These are phyloP conservation scores for Fusarium beomiforme DNA, from an alignment of 2,329 filamentous ascomycete genomes.

Conservation along the genomic window DNA sequence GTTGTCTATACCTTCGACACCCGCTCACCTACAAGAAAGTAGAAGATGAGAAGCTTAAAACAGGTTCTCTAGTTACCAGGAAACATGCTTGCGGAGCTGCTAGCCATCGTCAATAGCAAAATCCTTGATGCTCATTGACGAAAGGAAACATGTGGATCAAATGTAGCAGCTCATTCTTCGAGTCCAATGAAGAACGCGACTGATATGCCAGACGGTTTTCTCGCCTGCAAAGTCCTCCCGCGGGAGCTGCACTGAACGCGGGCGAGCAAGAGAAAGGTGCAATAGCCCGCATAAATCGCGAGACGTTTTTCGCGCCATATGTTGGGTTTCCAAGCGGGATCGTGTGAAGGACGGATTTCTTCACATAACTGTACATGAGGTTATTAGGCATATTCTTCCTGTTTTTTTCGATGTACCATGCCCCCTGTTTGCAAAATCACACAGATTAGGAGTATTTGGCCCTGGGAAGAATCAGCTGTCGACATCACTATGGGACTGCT, in stretches of 20 bases:
- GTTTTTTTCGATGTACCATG: background rate
- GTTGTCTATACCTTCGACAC: background rate
- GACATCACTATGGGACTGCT: background rate
- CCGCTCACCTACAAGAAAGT: too few relatives aligned
- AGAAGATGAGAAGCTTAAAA: background rate
- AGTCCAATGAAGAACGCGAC: background rate
- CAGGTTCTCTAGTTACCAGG: background rate
- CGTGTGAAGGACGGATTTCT: background rate
- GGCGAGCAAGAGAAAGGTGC: too few relatives aligned
- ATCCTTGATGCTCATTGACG: too few relatives aligned
- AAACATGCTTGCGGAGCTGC: background rate
- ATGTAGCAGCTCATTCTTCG: background rate
- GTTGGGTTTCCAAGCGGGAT: background rate
- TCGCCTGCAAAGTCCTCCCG: too few relatives aligned
- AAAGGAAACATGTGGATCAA: background rate
- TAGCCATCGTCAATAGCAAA: too few relatives aligned
- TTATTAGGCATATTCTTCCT: background rate
- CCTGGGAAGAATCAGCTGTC: background rate
- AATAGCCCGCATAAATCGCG: too few relatives aligned
- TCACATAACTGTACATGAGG: background rate
- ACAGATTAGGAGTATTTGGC: fast-evolving
- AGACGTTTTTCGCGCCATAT: too few relatives aligned
- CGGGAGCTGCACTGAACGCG: too few relatives aligned
- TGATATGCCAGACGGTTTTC: too few relatives aligned
- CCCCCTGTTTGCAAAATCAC: background rate